Conservation (phyloP, 192 early-diverging fungal species). For the Linnemannia hyalina region DNA sequence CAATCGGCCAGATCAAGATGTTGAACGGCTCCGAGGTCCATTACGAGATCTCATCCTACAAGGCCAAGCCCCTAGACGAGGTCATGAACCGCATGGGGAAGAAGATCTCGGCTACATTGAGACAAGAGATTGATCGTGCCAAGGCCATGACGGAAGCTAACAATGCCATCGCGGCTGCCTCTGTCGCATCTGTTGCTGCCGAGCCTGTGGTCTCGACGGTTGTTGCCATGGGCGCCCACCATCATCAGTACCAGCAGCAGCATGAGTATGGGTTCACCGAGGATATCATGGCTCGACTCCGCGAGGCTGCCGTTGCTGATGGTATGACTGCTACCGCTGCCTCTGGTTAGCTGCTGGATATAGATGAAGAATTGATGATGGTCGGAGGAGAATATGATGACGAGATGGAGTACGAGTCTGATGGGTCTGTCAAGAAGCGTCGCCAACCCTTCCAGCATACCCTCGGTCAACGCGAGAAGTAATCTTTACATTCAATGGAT, state of each 20-base stretch:
- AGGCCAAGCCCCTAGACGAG: constrained; percentile 45
- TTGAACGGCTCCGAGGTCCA: constrained; percentile 36
- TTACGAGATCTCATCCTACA: constrained; percentile 31
- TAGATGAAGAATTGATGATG: constrained; percentile 15
- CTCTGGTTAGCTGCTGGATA: not conserved
- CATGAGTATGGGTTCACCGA: not conserved
- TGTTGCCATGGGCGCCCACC: not conserved
- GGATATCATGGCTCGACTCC: not conserved
- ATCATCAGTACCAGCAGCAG: not conserved
- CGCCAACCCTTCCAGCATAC: constrained; percentile 10
- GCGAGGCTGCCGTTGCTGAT: not conserved
- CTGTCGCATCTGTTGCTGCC: not conserved
- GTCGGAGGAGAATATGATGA: constrained; percentile 9
- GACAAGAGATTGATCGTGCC: constrained; percentile 20
- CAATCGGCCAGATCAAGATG: constrained; percentile 53
- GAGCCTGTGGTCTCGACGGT: not conserved
- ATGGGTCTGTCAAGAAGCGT: constrained; percentile 18
- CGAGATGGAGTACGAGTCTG: not conserved
- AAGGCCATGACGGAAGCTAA: constrained; percentile 12
- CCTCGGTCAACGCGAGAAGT: constrained; percentile 25
- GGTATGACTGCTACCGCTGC: not conserved
- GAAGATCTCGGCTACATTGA: constrained; percentile 17
- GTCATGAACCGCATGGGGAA: constrained; percentile 45
- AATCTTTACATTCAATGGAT: not conserved
- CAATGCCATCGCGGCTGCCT: not conserved